These are phyloP conservation scores for Eutypa lata DNA, from an alignment of 2,329 filamentous ascomycete genomes.

Conservation along the genomic window DNA sequence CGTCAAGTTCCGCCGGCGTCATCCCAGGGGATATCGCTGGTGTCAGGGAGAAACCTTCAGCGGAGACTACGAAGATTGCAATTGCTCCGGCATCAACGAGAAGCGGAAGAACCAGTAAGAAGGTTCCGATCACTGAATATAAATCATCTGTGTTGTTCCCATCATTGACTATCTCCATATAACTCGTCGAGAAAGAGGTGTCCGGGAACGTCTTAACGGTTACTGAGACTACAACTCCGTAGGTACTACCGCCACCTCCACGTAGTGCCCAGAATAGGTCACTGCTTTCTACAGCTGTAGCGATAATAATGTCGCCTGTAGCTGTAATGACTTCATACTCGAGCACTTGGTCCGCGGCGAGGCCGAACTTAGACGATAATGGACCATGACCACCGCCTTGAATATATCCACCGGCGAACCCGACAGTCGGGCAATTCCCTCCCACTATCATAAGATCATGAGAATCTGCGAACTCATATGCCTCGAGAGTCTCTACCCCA, in stretches of 20 bases:
- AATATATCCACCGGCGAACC: slow-evolving; percentile 11
- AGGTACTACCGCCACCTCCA: slow-evolving; percentile 37
- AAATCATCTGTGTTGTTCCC: slow-evolving; percentile 9
- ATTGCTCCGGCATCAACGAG: slow-evolving; percentile 11
- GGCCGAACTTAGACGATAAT: not conserved
- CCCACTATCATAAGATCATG: slow-evolving; percentile 7
- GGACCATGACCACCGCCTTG: slow-evolving; percentile 45
- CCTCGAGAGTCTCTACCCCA: slow-evolving; percentile 6
- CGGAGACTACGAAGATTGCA: slow-evolving; percentile 5
- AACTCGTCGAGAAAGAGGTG: slow-evolving; percentile 5
- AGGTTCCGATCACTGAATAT: slow-evolving; percentile 6
- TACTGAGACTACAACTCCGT: slow-evolving; percentile 45
- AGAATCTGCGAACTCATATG: slow-evolving; percentile 4
- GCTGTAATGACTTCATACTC: not conserved
- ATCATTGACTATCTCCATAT: slow-evolving; percentile 3
- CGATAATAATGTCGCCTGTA: not conserved
- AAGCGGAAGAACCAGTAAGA: slow-evolving; percentile 6
- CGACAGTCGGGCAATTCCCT: slow-evolving; percentile 13
- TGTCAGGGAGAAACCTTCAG: slow-evolving; percentile 10
- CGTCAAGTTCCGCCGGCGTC: slow-evolving; percentile 6
- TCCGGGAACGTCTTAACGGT: slow-evolving; percentile 9
- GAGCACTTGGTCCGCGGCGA: not conserved
- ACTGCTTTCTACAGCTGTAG: not conserved
- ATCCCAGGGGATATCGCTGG: slow-evolving; percentile 8
- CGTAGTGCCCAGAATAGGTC: not conserved